Conservation (phyloP, 1,284 basidiomycete species). For the Gomphus sp. region DNA sequence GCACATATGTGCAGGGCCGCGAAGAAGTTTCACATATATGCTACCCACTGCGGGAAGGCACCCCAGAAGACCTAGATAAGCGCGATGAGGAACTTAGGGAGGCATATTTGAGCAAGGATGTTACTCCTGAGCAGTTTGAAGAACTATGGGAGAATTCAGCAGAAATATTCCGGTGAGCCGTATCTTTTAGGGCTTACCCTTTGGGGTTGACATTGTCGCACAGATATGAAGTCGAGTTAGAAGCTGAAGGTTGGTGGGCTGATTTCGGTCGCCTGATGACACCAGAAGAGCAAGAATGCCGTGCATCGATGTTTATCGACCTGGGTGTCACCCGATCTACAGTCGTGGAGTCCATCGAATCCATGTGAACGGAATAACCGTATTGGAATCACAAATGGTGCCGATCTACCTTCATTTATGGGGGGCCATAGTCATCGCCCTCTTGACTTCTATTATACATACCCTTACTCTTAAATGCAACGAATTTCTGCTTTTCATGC, state of each 20-base stretch:
- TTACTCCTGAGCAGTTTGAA: not conserved
- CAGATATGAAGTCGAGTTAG: slow-evolving; percentile 7
- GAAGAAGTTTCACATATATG: slow-evolving; percentile 11
- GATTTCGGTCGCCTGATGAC: not conserved
- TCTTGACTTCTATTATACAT: too few relatives aligned
- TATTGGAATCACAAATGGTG: too few relatives aligned
- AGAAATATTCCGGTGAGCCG: slow-evolving; percentile 1
- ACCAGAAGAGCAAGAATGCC: not conserved
- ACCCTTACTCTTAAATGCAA: too few relatives aligned
- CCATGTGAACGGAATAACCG: too few relatives aligned
- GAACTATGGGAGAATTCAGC: slow-evolving; percentile 2
- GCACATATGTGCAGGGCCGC: slow-evolving; percentile 23
- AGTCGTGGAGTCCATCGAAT: not conserved
- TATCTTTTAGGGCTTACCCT: not conserved
- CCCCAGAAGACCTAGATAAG: not conserved
- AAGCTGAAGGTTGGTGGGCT: slow-evolving; percentile 5
- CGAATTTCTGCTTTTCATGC: too few relatives aligned
- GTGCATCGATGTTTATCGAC: not conserved
- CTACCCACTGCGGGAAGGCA: not conserved
- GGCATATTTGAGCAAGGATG: slow-evolving; percentile 1
- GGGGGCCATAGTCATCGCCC: too few relatives aligned
- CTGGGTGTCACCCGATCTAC: not conserved
- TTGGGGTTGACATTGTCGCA: not conserved
- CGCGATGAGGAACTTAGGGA: slow-evolving; percentile 2
- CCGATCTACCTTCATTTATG: too few relatives aligned